Conservation (phyloP, 148 eudicot species). For the Camellia granthamiana region DNA sequence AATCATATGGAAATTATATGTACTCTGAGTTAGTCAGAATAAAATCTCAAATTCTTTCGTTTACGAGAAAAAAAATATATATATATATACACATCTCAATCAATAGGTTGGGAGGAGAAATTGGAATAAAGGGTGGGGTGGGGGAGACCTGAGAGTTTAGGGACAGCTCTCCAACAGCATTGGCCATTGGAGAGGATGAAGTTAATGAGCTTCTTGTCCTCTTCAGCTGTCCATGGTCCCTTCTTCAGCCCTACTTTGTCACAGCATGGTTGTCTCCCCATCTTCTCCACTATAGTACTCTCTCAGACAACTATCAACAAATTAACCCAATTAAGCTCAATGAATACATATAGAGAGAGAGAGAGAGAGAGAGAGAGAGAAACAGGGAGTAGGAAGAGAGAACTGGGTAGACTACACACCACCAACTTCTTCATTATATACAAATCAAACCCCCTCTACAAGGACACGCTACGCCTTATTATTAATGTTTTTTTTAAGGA, state of each 20-base stretch:
- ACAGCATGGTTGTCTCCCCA: slow-evolving; percentile 63
- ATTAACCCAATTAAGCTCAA: neutral
- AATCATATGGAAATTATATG: too few species aligned
- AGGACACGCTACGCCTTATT: neutral
- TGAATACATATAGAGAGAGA: neutral
- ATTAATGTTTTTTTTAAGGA: too few species aligned
- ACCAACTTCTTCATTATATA: neutral
- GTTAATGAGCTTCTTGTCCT: slow-evolving; percentile 49
- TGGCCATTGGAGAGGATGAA: slow-evolving; percentile 60
- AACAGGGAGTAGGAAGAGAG: neutral
- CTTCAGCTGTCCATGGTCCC: slow-evolving; percentile 62
- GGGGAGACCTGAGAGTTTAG: slow-evolving; percentile 50
- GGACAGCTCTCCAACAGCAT: slow-evolving; percentile 64
- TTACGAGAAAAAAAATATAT: too few species aligned
- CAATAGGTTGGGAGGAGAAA: too few species aligned
- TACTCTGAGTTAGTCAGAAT: too few species aligned
- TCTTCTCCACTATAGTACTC: neutral
- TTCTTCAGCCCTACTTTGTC: slow-evolving; percentile 55
- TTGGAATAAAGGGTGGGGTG: too few species aligned
- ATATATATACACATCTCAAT: too few species aligned
- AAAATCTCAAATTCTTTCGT: too few species aligned
- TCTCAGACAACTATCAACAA: too few species aligned
- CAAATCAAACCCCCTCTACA: slow-evolving; percentile 9
- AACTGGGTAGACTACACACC: neutral
- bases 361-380: neutral